Evolutionary conservation across 345 rosid species (phyloP).

Genomic region (Sapria himalayana): DNA sequence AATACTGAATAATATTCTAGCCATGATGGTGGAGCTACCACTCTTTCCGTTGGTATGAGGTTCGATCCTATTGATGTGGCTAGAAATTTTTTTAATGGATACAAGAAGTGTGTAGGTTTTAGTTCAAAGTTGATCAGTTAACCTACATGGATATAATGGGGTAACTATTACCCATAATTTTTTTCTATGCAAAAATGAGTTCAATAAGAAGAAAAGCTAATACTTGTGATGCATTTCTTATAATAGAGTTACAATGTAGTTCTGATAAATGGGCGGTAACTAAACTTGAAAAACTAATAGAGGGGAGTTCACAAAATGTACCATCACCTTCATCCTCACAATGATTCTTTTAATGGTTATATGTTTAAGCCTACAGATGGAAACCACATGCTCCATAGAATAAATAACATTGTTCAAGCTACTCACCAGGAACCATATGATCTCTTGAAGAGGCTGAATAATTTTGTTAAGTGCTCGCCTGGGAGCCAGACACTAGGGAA

Average conservation of each 20-base stretch:
- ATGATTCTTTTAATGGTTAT: constrained; percentile 37
- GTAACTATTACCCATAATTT: constrained; percentile 39
- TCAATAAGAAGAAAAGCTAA: constrained; percentile 32
- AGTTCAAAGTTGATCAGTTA: constrained; percentile 31
- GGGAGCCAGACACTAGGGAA: constrained; percentile 31
- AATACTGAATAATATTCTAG: constrained; percentile 10
- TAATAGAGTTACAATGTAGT: constrained; percentile 35
- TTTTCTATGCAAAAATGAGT: constrained; percentile 29
- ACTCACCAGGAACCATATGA: constrained; percentile 17
- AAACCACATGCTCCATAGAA: constrained; percentile 15
- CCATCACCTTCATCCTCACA: constrained; percentile 32
- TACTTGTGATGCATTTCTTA: constrained; percentile 41
- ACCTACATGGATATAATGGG: constrained; percentile 38
- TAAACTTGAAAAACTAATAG: constrained; percentile 44
- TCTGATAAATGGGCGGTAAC: constrained; percentile 26
- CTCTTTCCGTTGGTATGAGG: constrained; percentile 33
- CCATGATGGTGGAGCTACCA: constrained; percentile 12
- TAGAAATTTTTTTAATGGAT: constrained; percentile 24
- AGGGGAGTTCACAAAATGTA: constrained; percentile 19
- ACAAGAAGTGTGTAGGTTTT: constrained; percentile 31
- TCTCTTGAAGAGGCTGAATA: constrained; percentile 13
- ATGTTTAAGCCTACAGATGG: constrained; percentile 18
- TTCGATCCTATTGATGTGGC: constrained; percentile 39
- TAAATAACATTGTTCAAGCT: constrained; percentile 13
- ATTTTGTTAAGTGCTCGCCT: constrained; percentile 17